Percentiles rank a stretch among this genome's conserved stretches.
Evolutionary conservation across 2,329 filamentous ascomycete species (phyloP).

Genomic region (Exophiala oligosperma): DNA sequence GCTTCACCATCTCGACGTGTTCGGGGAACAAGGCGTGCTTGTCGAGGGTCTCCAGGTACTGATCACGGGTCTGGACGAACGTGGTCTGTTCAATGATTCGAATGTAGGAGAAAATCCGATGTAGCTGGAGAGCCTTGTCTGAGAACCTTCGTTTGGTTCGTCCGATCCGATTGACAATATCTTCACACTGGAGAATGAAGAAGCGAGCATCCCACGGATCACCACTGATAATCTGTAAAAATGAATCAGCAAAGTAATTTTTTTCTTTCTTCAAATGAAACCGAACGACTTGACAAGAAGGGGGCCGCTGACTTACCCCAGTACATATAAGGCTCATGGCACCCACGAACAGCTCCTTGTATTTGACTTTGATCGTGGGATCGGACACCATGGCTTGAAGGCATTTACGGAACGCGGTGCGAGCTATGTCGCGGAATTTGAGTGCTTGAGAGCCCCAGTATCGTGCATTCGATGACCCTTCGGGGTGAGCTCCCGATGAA

Average conservation of each 20-base stretch:
- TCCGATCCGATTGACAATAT: slow-evolving; percentile 11
- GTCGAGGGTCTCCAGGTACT: slow-evolving; percentile 7
- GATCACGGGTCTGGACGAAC: slow-evolving; percentile 9
- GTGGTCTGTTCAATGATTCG: slow-evolving; percentile 11
- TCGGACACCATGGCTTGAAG: neutral
- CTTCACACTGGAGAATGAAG: slow-evolving; percentile 16
- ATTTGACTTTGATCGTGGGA: slow-evolving; percentile 1
- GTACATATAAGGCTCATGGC: slow-evolving; percentile 13
- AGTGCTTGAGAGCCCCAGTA: slow-evolving; percentile 4
- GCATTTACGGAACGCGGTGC: slow-evolving; percentile 10
- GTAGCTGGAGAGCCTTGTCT: slow-evolving; percentile 8
- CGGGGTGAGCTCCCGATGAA: too few species aligned
- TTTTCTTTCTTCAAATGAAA: neutral
- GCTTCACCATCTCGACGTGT: slow-evolving; percentile 6
- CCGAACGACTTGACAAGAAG: too few species aligned
- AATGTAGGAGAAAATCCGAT: slow-evolving; percentile 13
- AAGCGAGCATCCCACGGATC: slow-evolving; percentile 11
- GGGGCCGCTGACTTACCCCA: neutral
- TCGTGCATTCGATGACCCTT: neutral
- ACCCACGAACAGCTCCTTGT: slow-evolving; percentile 9
- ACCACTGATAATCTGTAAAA: slow-evolving; percentile 7
- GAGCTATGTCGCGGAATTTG: slow-evolving; percentile 11
- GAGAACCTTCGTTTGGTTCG: slow-evolving; percentile 5
- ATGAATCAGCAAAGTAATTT: neutral
- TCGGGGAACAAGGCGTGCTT: slow-evolving; percentile 6